These are phyloP conservation scores for Dendrobium officinale DNA, from an alignment of 106 monocot species.

Conservation along the genomic window DNA sequence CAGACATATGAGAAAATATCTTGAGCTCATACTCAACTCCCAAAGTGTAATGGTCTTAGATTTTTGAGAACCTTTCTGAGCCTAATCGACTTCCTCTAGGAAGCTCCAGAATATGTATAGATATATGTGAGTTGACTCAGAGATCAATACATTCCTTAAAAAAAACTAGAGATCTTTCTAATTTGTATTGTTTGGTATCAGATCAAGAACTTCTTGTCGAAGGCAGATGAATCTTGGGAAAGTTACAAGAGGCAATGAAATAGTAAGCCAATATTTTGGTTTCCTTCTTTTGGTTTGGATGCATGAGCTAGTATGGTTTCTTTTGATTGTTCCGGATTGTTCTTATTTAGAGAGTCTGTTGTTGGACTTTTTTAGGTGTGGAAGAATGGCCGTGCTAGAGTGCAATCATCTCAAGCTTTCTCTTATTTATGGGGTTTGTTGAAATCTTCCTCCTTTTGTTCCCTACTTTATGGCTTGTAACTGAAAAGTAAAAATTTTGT, in stretches of 20 bases:
- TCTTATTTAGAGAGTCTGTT: not conserved
- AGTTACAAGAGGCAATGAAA: not conserved
- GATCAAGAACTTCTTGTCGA: not conserved
- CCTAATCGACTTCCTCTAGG: not conserved
- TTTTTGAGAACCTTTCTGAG: not conserved
- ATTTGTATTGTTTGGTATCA: not conserved
- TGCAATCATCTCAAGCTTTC: conserved; percentile 11
- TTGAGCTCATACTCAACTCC: not conserved
- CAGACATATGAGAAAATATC: not conserved
- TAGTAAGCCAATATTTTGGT: not conserved
- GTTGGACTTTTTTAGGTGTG: conserved; percentile 7
- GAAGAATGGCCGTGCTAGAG: conserved; percentile 6
- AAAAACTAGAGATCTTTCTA: not conserved
- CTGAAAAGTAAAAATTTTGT: not conserved
- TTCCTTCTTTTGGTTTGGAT: not conserved
- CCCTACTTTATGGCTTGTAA: not conserved
- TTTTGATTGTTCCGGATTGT: not conserved
- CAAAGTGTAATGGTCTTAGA: not conserved
- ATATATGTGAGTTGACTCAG: conserved; percentile 2
- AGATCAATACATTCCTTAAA: not conserved
- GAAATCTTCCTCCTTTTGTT: not conserved
- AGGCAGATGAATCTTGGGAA: not conserved
- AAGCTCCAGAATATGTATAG: conserved; percentile 3
- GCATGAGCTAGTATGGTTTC: not conserved
- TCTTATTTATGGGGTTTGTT: conserved; percentile 15